Evolutionary conservation across 2,329 filamentous ascomycete species (phyloP).

Genomic region (Neophaeococcomyces mojaviensis): DNA sequence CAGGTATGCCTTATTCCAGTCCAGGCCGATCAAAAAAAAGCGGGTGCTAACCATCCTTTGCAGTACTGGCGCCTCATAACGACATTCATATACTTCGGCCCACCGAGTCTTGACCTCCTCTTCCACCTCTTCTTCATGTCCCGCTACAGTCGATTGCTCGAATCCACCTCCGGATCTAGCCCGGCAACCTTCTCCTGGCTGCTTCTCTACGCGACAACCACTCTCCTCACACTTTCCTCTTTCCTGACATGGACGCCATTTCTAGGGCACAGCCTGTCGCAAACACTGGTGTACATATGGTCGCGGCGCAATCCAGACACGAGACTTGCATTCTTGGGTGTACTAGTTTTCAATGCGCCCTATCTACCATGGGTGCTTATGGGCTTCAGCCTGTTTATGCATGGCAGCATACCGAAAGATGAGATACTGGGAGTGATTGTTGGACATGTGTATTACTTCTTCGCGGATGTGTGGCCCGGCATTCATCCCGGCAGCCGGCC

Average conservation of each 20-base stretch:
- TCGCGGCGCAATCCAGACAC: conserved; percentile 89
- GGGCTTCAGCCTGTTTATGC: conserved; percentile 83
- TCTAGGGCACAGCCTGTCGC: conserved; percentile 85
- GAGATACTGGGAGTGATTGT: conserved; percentile 93
- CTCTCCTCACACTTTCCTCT: conserved; percentile 73
- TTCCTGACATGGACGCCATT: conserved; percentile 77
- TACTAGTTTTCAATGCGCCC: conserved; percentile 86
- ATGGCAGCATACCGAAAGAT: conserved; percentile 84
- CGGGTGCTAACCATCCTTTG: conserved; percentile 6
- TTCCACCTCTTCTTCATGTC: conserved; percentile 99
- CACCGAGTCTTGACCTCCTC: conserved; percentile 83
- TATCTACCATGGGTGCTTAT: conserved; percentile 96
- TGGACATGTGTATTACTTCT: conserved; percentile 97
- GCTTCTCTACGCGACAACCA: conserved; percentile 72
- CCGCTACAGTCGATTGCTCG: conserved; percentile 87
- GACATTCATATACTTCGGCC: conserved; percentile 95
- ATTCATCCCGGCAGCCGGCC: conserved; percentile 78
- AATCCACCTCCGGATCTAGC: conserved; percentile 86
- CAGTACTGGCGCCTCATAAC: conserved; percentile 96
- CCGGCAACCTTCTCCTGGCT: conserved; percentile 95
- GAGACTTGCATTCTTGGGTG: conserved; percentile 75
- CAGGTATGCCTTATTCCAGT: conserved; percentile 54
- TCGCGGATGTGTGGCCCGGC: conserved; percentile 90
- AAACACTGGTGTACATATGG: conserved; percentile 96
- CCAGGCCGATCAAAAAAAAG: neutral